Evolutionary conservation across 1,284 basidiomycete species (phyloP).

Genomic region (Cutaneotrichosporon dermatis): DNA sequence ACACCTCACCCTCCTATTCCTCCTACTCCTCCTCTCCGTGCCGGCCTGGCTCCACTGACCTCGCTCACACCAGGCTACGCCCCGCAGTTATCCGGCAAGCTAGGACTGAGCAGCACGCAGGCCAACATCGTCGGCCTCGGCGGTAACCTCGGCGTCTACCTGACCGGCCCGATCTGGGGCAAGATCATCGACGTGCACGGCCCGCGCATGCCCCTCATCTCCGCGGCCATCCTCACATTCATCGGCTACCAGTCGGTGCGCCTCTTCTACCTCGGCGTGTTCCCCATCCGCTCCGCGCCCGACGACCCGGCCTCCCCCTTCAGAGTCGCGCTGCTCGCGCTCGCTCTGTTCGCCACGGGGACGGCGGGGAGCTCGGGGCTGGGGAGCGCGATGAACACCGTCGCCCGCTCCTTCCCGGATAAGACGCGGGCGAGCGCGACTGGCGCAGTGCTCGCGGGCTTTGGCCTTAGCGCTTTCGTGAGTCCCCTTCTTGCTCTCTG

Average conservation of each 20-base stretch:
- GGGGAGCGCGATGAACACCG: slow-evolving; percentile 44
- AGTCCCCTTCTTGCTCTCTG: background rate
- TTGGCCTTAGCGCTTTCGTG: slow-evolving; percentile 71
- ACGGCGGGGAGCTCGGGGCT: slow-evolving; percentile 45
- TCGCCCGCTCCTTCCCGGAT: slow-evolving; percentile 48
- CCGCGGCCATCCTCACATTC: slow-evolving; percentile 56
- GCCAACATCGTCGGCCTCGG: slow-evolving; percentile 63
- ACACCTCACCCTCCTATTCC: no score
- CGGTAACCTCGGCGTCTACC: slow-evolving; percentile 47
- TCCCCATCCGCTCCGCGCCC: slow-evolving; percentile 24
- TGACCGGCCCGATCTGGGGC: slow-evolving; percentile 54
- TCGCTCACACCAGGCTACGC: slow-evolving; percentile 60
- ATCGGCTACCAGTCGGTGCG: slow-evolving; percentile 65
- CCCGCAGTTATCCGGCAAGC: slow-evolving; percentile 66
- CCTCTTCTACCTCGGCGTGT: slow-evolving; percentile 55
- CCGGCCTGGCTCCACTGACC: background rate
- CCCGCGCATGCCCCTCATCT: slow-evolving; percentile 53
- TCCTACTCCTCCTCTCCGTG: no score
- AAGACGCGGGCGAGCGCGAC: slow-evolving; percentile 61
- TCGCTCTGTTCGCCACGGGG: slow-evolving; percentile 46
- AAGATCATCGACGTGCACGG: slow-evolving; percentile 62
- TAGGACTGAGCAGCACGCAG: slow-evolving; percentile 68
- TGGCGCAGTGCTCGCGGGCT: slow-evolving; percentile 71
- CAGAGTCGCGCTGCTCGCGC: slow-evolving; percentile 30
- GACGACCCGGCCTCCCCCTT: slow-evolving; percentile 18